Evolutionary conservation across 2,329 filamentous ascomycete species (phyloP).

Genomic region (Chrysoporthe deuterocubensis): DNA sequence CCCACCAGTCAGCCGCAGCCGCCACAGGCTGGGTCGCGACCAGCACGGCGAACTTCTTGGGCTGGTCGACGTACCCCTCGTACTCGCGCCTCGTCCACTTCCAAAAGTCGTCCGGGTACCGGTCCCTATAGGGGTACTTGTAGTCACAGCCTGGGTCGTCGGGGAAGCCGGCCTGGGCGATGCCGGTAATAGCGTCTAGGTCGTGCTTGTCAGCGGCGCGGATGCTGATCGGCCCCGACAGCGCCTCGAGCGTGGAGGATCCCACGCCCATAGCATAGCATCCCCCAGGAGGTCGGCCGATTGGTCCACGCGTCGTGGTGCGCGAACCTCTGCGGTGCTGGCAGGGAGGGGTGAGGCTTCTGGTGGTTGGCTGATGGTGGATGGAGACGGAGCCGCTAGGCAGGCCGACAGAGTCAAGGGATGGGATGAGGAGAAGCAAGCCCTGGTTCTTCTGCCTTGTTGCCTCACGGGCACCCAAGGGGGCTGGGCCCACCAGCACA

Average conservation of each 20-base stretch:
- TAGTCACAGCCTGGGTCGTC: conserved; percentile 1
- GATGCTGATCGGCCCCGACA: background rate
- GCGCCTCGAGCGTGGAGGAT: background rate
- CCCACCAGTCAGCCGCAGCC: background rate
- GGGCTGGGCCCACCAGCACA: too few relatives aligned
- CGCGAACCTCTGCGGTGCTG: background rate
- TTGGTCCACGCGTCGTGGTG: background rate
- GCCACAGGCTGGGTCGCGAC: background rate
- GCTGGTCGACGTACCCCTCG: background rate
- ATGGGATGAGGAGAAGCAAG: background rate
- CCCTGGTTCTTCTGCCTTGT: background rate
- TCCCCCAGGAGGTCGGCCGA: too few relatives aligned
- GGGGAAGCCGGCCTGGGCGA: background rate
- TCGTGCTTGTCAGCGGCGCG: background rate
- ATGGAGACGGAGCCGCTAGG: too few relatives aligned
- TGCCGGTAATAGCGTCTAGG: background rate
- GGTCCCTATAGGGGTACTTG: background rate
- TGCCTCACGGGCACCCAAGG: background rate
- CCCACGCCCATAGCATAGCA: background rate
- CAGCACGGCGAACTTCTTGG: background rate
- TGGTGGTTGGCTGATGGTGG: background rate
- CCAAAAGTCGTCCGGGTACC: background rate
- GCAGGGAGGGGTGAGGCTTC: background rate
- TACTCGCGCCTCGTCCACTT: background rate
- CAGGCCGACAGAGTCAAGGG: background rate